These are phyloP conservation scores for Capsicum chinense DNA, from an alignment of 257 asterid species.

Conservation along the genomic window DNA sequence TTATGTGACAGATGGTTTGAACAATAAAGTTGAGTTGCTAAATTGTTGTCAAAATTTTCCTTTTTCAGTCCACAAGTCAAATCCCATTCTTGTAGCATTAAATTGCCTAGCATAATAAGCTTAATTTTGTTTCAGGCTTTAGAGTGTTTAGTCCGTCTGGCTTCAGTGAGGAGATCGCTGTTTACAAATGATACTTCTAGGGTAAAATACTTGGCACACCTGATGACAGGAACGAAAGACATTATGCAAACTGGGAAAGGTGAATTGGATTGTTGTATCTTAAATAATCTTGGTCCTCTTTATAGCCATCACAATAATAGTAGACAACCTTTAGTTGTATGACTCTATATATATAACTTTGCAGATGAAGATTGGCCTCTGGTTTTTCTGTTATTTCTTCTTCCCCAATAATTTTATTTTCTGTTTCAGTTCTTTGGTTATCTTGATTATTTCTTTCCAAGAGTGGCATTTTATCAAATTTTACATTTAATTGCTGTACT, in stretches of 20 bases:
- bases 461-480: background rate
- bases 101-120: background rate
- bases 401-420: background rate
- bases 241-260: constrained; percentile 94
- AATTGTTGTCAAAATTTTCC: constrained; percentile 18
- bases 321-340: no score
- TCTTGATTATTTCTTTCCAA: background rate
- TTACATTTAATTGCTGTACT: background rate
- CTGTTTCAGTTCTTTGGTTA: background rate
- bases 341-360: background rate
- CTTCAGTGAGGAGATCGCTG: constrained; percentile 94
- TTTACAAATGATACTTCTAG: constrained; percentile 87
- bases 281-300: background rate
- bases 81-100: background rate
- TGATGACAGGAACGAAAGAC: constrained; percentile 94
- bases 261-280: constrained; percentile 30
- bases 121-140: constrained; percentile 58
- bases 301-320: background rate
- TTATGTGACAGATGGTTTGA: background rate
- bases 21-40: constrained; percentile 3
- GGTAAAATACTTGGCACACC: constrained; percentile 84
- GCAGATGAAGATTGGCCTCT: constrained; percentile 11
- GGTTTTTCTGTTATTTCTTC: background rate
- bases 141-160: constrained; percentile 93
- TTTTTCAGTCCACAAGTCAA: constrained; percentile 2